phyloP scores from a whole-genome alignment of 1,284 basidiomycete genomes.

The Apiotrichum laibachii region DNA sequence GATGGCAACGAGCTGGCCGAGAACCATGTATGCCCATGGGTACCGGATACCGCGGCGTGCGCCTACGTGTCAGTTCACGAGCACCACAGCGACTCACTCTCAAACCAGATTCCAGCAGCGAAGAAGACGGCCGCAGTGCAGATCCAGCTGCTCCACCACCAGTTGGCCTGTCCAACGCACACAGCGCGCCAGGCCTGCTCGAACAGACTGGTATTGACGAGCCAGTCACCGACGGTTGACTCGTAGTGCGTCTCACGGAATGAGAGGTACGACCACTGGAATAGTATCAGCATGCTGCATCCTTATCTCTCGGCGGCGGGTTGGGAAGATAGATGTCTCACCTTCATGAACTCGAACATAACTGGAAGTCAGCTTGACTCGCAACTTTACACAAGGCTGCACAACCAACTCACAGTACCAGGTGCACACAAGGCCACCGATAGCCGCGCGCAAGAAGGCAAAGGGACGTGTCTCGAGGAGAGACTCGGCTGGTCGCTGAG shows the following conservation, averaged over 20 bases:
- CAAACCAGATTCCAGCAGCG: conserved; percentile 60
- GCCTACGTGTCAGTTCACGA: conserved; percentile 43
- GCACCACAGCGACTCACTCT: conserved; percentile 55
- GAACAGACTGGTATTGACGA: conserved; percentile 62
- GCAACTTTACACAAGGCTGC: conserved; percentile 50
- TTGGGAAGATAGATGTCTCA: conserved; percentile 44
- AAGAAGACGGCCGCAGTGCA: conserved; percentile 67
- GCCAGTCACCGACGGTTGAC: conserved; percentile 57
- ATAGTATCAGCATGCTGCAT: conserved; percentile 2
- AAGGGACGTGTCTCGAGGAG: conserved; percentile 36
- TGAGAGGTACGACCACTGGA: conserved; percentile 59
- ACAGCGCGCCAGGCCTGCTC: conserved; percentile 62
- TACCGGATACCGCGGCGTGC: conserved; percentile 57
- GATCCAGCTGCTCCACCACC: conserved; percentile 74
- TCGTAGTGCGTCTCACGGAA: conserved; percentile 46
- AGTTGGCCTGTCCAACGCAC: conserved; percentile 56
- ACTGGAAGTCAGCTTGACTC: conserved; percentile 19
- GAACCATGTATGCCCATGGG: conserved; percentile 68
- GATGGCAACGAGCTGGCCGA: conserved; percentile 71
- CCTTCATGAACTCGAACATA: conserved; percentile 55
- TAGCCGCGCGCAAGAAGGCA: conserved; percentile 39
- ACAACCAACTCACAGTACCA: conserved; percentile 60
- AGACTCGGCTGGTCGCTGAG: conserved; percentile 14
- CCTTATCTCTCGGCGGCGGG: background rate
- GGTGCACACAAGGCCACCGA: conserved; percentile 51